A percentile compares a stretch with the other conserved stretches of the same genome.
These are phyloP conservation scores for Zygosaccharomyces kombuchaensis DNA, from an alignment of 805 yeast species.

Conservation along the genomic window DNA sequence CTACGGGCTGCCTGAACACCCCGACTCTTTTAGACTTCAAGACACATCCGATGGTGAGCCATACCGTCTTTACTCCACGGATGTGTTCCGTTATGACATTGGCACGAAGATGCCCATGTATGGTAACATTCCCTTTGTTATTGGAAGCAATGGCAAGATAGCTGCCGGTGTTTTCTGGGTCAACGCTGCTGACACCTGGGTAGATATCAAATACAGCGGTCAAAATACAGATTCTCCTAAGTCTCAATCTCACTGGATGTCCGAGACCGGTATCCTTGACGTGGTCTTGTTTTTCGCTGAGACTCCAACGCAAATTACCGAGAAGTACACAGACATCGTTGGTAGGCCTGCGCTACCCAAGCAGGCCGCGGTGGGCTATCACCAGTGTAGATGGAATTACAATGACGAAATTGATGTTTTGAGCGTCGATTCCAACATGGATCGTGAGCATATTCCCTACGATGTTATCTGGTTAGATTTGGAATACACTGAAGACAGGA, in stretches of 20 bases:
- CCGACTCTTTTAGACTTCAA: constrained; percentile 68
- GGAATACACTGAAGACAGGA: constrained; percentile 81
- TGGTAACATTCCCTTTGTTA: constrained; percentile 86
- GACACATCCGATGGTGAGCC: constrained; percentile 67
- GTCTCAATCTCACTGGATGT: constrained; percentile 80
- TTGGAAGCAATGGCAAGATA: constrained; percentile 54
- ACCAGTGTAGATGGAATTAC: constrained; percentile 97
- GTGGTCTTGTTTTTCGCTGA: constrained; percentile 61
- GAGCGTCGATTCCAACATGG: constrained; percentile 66
- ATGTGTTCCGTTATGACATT: constrained; percentile 88
- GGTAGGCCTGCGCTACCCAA: constrained; percentile 76
- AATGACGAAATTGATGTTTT: constrained; percentile 82
- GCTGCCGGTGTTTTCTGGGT: constrained; percentile 86
- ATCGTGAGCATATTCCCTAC: constrained; percentile 68
- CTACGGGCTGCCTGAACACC: constrained; percentile 97
- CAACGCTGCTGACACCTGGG: constrained; percentile 87
- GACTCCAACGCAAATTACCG: constrained; percentile 51
- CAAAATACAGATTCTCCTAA: constrained; percentile 2
- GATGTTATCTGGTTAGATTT: constrained; percentile 94
- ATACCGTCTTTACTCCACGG: constrained; percentile 86
- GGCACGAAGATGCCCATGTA: constrained; percentile 87
- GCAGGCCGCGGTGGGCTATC: constrained; percentile 78
- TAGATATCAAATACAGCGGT: constrained; percentile 50
- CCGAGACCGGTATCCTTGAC: constrained; percentile 84
- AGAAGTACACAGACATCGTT: constrained; percentile 61